Evolutionary conservation across 2,329 filamentous ascomycete species (phyloP), one percentile per base, ranked within the genome.

Genomic region (Calonectria pteridis): DNA sequence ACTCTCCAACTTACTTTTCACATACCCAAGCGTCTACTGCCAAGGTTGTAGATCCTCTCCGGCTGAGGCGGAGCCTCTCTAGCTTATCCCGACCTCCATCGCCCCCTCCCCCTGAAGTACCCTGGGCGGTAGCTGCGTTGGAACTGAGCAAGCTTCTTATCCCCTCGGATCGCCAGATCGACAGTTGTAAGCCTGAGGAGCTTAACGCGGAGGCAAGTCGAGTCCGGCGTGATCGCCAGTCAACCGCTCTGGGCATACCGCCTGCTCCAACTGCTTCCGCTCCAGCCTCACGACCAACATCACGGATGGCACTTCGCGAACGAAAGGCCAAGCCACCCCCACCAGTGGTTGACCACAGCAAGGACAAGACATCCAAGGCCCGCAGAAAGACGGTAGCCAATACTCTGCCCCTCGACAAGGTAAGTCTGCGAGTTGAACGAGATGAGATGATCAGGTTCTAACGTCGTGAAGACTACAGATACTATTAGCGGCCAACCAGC

Each of bases 1-100:
- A 90, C 28, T 83, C 88, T 11, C 93, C 94, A 2, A 96, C 94
- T 2, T 98, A 96, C 84, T 95, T 92, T 3, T 95, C 95, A 2
- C 95, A 96, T 0, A 98, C 96, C 0, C 94, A 96, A 75, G 94
- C 96, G 0, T 98, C 95, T 51, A 92, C 92, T 1, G 95, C 95
- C 29, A 98, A 95, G 84, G 92, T 95, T 14, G 89, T 94, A 0
- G 90, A 94, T 58, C 90, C 93, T 2, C 86, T 92, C 11, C 93
- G 91, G 74, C 87, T 94, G 75, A 89, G 91, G 51, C 89, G 93
- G 33, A 94, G 89, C 75, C 84, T 92, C 33, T 93, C 93, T 4
- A 89, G 89, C 13, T 84, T 91, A 33, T 81, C 82, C 6, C 75
- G 89, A 46, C 84, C 87, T 35, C 88, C 91, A 3, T 91, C 92